Base-by-base conservation (phyloP, 306 rosid genomes). In the Fragaria ananassa region DNA sequence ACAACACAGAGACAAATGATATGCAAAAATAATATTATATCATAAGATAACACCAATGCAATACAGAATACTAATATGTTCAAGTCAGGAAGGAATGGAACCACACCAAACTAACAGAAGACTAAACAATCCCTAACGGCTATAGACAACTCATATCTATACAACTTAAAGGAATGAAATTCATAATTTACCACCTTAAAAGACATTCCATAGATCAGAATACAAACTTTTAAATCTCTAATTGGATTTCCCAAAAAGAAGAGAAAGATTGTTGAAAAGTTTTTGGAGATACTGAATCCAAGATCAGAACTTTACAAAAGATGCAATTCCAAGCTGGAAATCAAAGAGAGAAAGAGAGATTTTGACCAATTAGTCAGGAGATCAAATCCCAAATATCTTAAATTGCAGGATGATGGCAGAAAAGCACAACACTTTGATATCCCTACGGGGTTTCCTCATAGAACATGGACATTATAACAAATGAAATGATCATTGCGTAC, bases 401-500 rank as follows among this genome's bases (percentile, higher is more conserved):
- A 64, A 14, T 37, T 37, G 41, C 15, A 15, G 61, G 61, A 27
- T 31, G 21, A 61, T 61, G n/a, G 6, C 67, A 27, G 18, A 29
- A 61, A 58, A 58, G 34, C 6, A 58, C 2, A 58, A 58, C 9
- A 51, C 58, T 51, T 51, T 18, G 58, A 51, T 8, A 11, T 50
- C 21, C 56, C 25, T 4, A 18, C 3, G 11, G 58, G 58, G 57
- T 18, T 57, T 23, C 63, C 63, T 57, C 6, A 57, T 19, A 18
- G 1, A 3, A 65, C 12, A 35, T 53, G 25, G 12, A 12, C 31
- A 21, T 21, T 21, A 8, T 18, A 61, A 61, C 15, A 51, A 56
- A 39, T 14, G 49, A 21, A 72, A 72, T 37, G 54, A 25, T 8
- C 3, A 8, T 6, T 41, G 42, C 74, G 45, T 70, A 92, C 99